Percentiles rank a stretch among this genome's conserved stretches.
Evolutionary conservation across 108 stramenopile species (phyloP).

Genomic region (Cyclostephanos invisitatus): DNA sequence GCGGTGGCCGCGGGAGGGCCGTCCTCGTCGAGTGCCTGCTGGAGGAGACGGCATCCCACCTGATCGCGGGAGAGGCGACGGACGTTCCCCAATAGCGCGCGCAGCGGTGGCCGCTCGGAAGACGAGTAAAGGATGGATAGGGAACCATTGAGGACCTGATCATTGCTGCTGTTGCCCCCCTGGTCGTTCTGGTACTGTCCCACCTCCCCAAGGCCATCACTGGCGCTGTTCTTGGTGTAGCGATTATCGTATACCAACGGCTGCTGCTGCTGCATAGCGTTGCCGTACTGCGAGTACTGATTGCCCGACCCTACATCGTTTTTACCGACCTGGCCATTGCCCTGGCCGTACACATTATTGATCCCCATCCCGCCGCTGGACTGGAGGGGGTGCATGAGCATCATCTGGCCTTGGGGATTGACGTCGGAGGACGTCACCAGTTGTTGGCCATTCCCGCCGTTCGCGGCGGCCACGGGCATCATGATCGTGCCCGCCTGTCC

Average conservation of each 20-base stretch:
- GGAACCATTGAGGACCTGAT: conserved; percentile 20
- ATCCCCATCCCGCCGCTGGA: not conserved
- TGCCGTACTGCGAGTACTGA: conserved; percentile 23
- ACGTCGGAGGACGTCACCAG: conserved; percentile 6
- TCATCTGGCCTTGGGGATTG: conserved; percentile 6
- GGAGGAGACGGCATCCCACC: conserved; percentile 94
- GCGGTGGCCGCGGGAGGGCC: conserved; percentile 87
- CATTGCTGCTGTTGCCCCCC: conserved; percentile 10
- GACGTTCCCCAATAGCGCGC: conserved; percentile 80
- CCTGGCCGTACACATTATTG: conserved; percentile 13
- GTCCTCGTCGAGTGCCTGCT: conserved; percentile 95
- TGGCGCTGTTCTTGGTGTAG: not conserved
- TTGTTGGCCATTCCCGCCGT: conserved; percentile 14
- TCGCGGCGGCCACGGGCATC: conserved; percentile 31
- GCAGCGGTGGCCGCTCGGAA: conserved; percentile 80
- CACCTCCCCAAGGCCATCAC: not conserved
- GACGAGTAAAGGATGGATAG: conserved; percentile 67
- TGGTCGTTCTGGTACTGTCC: conserved; percentile 9
- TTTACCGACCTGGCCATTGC: not conserved
- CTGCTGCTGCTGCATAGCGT: conserved; percentile 31
- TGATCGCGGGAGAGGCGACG: conserved; percentile 90
- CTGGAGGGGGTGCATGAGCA: conserved; percentile 26
- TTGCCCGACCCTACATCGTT: conserved; percentile 2
- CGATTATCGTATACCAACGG: conserved; percentile 5
- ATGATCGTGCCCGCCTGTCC: conserved; percentile 40